Conservation (phyloP, 1,284 basidiomycete species). For the Cutaneotrichosporon cavernicola region DNA sequence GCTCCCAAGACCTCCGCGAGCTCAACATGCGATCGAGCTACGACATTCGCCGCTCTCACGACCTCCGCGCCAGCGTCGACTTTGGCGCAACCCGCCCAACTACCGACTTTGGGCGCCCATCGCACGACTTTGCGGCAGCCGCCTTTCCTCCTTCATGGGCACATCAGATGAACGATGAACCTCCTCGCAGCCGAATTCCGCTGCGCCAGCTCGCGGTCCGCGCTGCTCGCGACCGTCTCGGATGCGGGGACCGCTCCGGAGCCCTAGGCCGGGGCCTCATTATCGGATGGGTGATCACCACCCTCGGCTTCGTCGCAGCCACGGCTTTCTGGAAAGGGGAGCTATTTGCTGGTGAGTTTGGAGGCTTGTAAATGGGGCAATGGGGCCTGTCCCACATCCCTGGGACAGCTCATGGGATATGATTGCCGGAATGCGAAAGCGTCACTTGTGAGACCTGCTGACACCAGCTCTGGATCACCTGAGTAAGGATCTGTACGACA, state of each 20-base stretch:
- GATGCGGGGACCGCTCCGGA: constrained; percentile 22
- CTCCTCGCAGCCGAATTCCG: neutral
- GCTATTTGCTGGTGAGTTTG: constrained; percentile 44
- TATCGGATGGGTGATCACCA: constrained; percentile 48
- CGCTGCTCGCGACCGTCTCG: constrained; percentile 17
- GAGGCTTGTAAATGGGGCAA: neutral
- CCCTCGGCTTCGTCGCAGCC: constrained; percentile 42
- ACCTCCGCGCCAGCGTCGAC: neutral
- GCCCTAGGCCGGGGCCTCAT: constrained; percentile 42
- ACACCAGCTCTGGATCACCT: constrained; percentile 45
- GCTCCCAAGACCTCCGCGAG: constrained; percentile 4
- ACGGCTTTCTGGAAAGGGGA: constrained; percentile 48
- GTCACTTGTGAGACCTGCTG: constrained; percentile 1
- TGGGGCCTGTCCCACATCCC: neutral
- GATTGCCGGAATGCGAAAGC: neutral
- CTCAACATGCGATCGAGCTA: neutral
- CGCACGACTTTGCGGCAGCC: neutral
- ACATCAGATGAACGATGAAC: constrained; percentile 8
- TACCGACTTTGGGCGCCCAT: constrained; percentile 2
- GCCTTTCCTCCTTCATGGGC: constrained; percentile 23
- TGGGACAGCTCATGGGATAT: neutral
- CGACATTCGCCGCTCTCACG: neutral
- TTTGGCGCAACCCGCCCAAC: neutral
- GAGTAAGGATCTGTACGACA: constrained; percentile 40
- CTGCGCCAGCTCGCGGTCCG: constrained; percentile 10